phyloP scores from a whole-genome alignment of 1,284 basidiomycete genomes.

The Ceratobasidium sp. region DNA sequence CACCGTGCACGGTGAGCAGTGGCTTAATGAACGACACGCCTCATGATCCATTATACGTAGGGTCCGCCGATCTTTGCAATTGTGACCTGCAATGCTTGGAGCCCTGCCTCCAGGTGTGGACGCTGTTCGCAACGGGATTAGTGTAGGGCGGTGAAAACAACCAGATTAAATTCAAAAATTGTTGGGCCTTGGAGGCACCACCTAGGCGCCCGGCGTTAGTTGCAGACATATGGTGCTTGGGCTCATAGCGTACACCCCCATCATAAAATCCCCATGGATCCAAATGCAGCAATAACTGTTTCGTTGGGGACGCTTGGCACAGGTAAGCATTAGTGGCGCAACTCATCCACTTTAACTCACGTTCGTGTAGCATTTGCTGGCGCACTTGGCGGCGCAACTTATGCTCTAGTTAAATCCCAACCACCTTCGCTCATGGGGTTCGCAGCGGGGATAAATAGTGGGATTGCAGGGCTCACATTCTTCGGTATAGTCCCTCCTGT shows the following conservation, averaged over 20 bases:
- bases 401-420: conserved; percentile 64
- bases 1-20: background rate
- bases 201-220: no score
- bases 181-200: no score
- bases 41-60: background rate
- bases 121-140: no score
- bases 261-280: conserved; percentile 13
- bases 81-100: background rate
- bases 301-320: conserved; percentile 27
- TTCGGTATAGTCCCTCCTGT: conserved; percentile 67
- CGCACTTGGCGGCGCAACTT: conserved; percentile 67
- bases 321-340: background rate
- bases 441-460: conserved; percentile 73
- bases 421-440: conserved; percentile 63
- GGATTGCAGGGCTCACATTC: conserved; percentile 74
- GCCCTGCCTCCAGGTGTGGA: no score
- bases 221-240: no score
- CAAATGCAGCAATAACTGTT: conserved; percentile 29
- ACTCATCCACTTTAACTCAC: background rate
- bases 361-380: conserved; percentile 63
- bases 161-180: no score
- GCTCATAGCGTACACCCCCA: background rate
- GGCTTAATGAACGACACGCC: background rate
- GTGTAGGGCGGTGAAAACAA: no score
- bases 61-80: background rate